Base-by-base conservation (phyloP, 208 protist genomes). In the Naegleria fowleri region DNA sequence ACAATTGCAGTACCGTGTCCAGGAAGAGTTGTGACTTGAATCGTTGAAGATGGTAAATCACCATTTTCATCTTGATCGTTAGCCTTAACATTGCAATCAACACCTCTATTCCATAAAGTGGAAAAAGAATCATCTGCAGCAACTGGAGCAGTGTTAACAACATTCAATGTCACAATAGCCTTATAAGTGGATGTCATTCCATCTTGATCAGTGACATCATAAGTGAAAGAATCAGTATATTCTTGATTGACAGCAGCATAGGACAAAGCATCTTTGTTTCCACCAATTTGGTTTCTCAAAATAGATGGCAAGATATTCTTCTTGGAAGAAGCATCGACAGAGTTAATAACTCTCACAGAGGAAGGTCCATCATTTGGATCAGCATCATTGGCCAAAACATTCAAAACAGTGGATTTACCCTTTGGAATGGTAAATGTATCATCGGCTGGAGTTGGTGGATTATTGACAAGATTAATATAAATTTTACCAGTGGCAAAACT, bases 31-130 rank as follows among this genome's bases (percentile, higher is more conserved):
- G 83, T 51, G 38, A 52, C 15, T 52, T 11, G 40, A 51, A 7
- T 52, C 16, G 29, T 48, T 15, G 83, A 16, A 87, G 9, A 9
- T 15, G 40, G 38, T 52, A 87, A 41, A n/a, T 40, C 41, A 52
- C 48, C 83, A 33, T 87, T 41, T 52, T 36, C 40, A 51, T 87
- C 83, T 38, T 29, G 13, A 33, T 87, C 83, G n/a, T 87, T 87
- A 1, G 19, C 19, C 38, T 51, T n/a, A 29, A 87, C 83, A 87
- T 87, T n/a, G 52, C 13, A 36, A 33, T 16, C n/a, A 52, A 52
- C 41, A 52, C 9, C n/a, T 52, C 29, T 48, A 11, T 48, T 51
- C 38, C n/a, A 38, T 0, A 22, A 7, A 22, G 19, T 51, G 19
- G 9, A 5, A 33, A 9, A 15, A 52, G 83, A 51, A 13, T 87